Evolutionary conservation across 345 rosid genomes (phyloP).

Genomic region (Syzygium aromaticum): DNA sequence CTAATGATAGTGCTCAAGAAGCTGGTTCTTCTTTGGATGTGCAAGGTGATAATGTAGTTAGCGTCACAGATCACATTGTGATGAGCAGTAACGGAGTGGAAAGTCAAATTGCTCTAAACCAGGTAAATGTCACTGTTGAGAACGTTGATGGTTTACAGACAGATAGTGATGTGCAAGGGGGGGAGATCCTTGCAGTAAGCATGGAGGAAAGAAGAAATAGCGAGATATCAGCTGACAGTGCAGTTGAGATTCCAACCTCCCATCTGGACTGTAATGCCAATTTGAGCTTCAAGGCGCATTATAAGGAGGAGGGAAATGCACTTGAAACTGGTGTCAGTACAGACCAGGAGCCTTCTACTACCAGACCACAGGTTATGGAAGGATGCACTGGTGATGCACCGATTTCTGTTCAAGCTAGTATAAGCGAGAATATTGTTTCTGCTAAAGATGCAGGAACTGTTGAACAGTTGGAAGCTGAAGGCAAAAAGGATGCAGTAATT

Average conservation of each 20-base stretch:
- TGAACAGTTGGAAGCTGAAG: constrained; percentile 11
- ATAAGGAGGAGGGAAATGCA: neutral
- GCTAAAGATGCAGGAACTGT: constrained; percentile 7
- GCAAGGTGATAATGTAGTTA: constrained; percentile 19
- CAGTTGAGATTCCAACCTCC: neutral
- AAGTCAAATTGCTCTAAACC: neutral
- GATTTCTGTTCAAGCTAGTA: constrained; percentile 8
- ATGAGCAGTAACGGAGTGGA: neutral
- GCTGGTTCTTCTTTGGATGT: constrained; percentile 23
- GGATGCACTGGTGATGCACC: constrained; percentile 13
- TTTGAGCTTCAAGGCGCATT: neutral
- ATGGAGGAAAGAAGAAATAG: constrained; percentile 11
- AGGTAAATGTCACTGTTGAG: constrained; percentile 3
- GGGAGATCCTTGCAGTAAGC: constrained; percentile 1
- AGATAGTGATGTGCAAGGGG: constrained; percentile 3
- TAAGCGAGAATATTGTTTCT: constrained; percentile 11
- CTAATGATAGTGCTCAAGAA: constrained; percentile 21
- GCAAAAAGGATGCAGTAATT: neutral
- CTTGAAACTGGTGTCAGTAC: neutral
- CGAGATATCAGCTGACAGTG: constrained; percentile 9
- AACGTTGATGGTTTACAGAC: constrained; percentile 11
- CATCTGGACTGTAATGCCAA: neutral
- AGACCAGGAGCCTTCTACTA: constrained; percentile 17
- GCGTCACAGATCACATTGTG: neutral
- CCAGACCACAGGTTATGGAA: constrained; percentile 17